phyloP scores from a whole-genome alignment of 1,139 yeast genomes.

The Zygotorulaspora mrakii region DNA sequence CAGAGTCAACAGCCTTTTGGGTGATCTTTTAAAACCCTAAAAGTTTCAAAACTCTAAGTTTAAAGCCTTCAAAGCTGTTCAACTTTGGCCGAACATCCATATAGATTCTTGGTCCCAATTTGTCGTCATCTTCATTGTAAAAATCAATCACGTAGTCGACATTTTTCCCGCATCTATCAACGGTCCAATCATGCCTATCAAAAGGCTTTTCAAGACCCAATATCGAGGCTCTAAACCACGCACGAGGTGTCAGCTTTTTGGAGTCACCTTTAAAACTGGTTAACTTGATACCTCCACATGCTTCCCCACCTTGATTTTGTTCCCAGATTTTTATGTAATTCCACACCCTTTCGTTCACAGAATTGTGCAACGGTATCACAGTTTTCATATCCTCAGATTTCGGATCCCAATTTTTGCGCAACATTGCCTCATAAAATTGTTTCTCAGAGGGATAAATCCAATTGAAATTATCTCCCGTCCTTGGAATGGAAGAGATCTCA shows the following conservation, averaged over 20 bases:
- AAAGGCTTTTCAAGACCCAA: conserved; percentile 75
- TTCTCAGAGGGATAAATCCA: conserved; percentile 97
- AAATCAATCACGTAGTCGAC: conserved; percentile 93
- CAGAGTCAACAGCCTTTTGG: too few species aligned
- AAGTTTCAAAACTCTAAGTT: conserved; percentile 58
- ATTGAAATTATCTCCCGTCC: conserved; percentile 59
- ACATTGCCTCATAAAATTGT: conserved; percentile 93
- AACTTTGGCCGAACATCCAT: conserved; percentile 91
- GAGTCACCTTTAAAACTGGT: conserved; percentile 89
- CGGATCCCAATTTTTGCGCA: conserved; percentile 85
- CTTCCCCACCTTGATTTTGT: conserved; percentile 51
- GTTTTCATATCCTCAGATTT: conserved; percentile 77
- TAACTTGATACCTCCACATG: conserved; percentile 82
- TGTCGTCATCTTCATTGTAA: conserved; percentile 56
- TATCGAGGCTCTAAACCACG: conserved; percentile 61
- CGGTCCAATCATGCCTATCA: conserved; percentile 94
- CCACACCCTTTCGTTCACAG: conserved; percentile 95
- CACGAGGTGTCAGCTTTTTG: conserved; percentile 80
- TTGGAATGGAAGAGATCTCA: conserved; percentile 78
- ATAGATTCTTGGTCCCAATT: conserved; percentile 57
- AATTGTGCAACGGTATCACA: conserved; percentile 90
- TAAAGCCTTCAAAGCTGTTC: conserved; percentile 74
- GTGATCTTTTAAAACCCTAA: conserved; percentile 50
- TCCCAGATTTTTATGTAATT: conserved; percentile 82
- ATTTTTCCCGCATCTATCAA: conserved; percentile 79